Evolutionary conservation across 2,329 filamentous ascomycete species (phyloP).

Genomic region (Stachybotrys chlorohalonatus): DNA sequence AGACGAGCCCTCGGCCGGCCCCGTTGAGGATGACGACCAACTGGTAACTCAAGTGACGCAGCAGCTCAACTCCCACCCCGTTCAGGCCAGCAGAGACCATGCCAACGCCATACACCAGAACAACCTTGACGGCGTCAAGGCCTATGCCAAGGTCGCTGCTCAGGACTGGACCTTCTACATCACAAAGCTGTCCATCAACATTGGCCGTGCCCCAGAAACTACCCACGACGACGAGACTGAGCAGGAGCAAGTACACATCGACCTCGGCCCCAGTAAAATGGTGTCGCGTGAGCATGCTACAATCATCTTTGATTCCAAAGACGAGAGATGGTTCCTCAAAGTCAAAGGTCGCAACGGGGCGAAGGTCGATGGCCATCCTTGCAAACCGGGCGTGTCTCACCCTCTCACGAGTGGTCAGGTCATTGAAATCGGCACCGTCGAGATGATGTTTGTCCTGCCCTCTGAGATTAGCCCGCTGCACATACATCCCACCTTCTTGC

Average conservation of each 20-base stretch:
- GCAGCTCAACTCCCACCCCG: conserved; percentile 36
- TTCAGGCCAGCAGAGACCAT: conserved; percentile 54
- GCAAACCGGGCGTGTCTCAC: conserved; percentile 58
- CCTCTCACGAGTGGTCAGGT: conserved; percentile 78
- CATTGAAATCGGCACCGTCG: conserved; percentile 81
- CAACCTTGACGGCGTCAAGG: conserved; percentile 54
- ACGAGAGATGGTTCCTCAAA: conserved; percentile 70
- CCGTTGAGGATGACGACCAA: conserved; percentile 43
- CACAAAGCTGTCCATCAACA: conserved; percentile 64
- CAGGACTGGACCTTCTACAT: conserved; percentile 81
- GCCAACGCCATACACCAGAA: conserved; percentile 55
- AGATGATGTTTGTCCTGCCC: conserved; percentile 99
- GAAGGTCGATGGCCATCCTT: conserved; percentile 64
- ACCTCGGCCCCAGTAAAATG: conserved; percentile 76
- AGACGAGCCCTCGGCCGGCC: conserved; percentile 19
- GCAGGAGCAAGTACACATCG: conserved; percentile 63
- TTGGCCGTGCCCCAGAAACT: conserved; percentile 59
- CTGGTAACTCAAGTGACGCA: conserved; percentile 48
- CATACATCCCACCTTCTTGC: conserved; percentile 60
- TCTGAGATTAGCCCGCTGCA: conserved; percentile 56
- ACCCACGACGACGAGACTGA: conserved; percentile 31
- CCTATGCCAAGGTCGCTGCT: conserved; percentile 75
- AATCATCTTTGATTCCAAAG: conserved; percentile 61
- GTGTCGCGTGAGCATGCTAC: conserved; percentile 70
- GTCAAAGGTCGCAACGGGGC: conserved; percentile 91